Evolutionary conservation across 345 rosid genomes (phyloP).

Genomic region (Rhizophora apiculata): DNA sequence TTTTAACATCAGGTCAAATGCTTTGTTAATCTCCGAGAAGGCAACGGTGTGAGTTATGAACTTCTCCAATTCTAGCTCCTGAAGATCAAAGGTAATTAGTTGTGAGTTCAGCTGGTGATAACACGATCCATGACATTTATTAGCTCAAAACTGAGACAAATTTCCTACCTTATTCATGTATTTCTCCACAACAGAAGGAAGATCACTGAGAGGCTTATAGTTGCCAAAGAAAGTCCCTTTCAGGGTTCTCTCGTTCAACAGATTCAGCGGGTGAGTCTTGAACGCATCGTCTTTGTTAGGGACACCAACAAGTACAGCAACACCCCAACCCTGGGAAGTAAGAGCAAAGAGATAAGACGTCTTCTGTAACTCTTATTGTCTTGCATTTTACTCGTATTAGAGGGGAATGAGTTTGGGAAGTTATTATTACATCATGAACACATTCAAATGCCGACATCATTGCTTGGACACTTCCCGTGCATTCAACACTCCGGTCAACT

Average conservation of each 20-base stretch:
- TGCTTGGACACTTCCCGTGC: constrained; percentile 28
- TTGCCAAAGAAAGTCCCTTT: constrained; percentile 60
- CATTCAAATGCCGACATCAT: constrained; percentile 41
- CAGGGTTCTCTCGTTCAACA: constrained; percentile 46
- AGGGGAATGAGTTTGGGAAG: neutral
- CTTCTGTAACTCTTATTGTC: neutral
- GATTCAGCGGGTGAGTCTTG: constrained; percentile 48
- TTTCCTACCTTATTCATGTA: constrained; percentile 46
- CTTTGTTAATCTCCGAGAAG: constrained; percentile 47
- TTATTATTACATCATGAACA: constrained; percentile 31
- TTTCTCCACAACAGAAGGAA: constrained; percentile 46
- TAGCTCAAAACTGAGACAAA: neutral
- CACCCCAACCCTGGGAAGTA: constrained; percentile 49
- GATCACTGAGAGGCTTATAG: constrained; percentile 50
- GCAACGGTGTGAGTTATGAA: constrained; percentile 41
- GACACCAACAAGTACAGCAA: constrained; percentile 49
- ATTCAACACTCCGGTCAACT: constrained; percentile 40
- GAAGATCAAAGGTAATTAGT: neutral
- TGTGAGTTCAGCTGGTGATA: too few relatives aligned
- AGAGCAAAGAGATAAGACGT: neutral
- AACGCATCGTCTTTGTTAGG: constrained; percentile 48
- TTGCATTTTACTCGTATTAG: neutral
- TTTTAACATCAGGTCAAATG: constrained; percentile 42
- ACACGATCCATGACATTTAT: neutral
- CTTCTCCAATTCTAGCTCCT: constrained; percentile 52